Conservation (phyloP, 306 rosid genomes). For the Vachellia pachyceras region DNA sequence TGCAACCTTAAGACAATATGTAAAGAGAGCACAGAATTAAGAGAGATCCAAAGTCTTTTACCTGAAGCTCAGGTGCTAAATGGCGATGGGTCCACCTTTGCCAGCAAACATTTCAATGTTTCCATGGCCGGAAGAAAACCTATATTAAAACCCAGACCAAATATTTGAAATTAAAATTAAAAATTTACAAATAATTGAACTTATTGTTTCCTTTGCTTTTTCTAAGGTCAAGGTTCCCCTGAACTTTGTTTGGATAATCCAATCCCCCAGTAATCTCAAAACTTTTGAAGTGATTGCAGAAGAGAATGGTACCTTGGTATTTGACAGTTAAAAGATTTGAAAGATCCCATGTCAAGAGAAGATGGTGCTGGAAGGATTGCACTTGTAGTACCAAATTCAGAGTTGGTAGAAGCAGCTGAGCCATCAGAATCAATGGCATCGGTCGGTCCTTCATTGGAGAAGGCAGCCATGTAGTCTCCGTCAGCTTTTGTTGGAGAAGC, state of each 20-base stretch:
- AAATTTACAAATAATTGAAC: conserved; percentile 21
- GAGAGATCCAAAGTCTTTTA: conserved; percentile 22
- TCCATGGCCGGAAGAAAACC: conserved; percentile 86
- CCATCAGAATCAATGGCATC: conserved; percentile 56
- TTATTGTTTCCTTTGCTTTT: neutral
- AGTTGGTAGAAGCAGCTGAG: conserved; percentile 51
- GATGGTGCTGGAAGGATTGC: conserved; percentile 57
- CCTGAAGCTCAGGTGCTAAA: conserved; percentile 61
- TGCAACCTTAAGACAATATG: conserved; percentile 34
- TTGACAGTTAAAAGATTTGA: conserved; percentile 87
- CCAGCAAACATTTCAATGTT: conserved; percentile 86
- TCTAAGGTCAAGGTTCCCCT: neutral
- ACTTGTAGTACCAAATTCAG: conserved; percentile 45
- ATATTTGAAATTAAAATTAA: neutral
- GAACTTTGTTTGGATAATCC: neutral
- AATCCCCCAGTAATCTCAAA: neutral
- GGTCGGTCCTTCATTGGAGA: conserved; percentile 46
- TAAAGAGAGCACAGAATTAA: neutral
- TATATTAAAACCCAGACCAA: conserved; percentile 28
- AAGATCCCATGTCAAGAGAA: conserved; percentile 74
- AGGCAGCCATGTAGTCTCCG: conserved; percentile 52
- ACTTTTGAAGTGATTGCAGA: conserved; percentile 14
- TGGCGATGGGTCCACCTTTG: conserved; percentile 85
- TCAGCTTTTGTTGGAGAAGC: conserved; percentile 93
- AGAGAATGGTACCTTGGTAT: conserved; percentile 68